Base-by-base conservation (phyloP, 2,329 filamentous ascomycete genomes). In the Colletotrichum shisoi region DNA sequence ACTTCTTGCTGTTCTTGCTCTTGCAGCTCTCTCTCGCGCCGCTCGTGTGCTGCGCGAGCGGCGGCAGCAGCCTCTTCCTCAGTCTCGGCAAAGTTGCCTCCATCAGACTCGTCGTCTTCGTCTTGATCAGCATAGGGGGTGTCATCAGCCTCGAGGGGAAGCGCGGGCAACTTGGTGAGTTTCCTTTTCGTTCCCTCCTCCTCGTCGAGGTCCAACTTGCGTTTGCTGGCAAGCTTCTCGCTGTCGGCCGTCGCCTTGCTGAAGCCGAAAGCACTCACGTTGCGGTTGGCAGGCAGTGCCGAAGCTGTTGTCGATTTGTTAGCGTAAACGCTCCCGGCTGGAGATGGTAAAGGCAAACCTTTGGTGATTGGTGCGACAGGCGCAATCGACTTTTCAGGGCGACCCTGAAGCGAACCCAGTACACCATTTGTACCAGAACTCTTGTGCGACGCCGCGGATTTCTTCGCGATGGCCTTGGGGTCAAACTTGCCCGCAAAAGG, bases 51-150 rank as follows among this genome's bases (percentile, higher is more conserved):
- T 27, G 91, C 91, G 69, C 93, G 87, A 61, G 93, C 92, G 11
- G 93, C 94, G 24, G 93, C 93, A 1, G 92, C 91, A 63, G 91
- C 89, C 76, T 95, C 93, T 76, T 97, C 94, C 76, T 97, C 94
- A 31, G 89, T 94, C 19, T 87, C 91, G 56, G 89, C 91, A 74
- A 94, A 92, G 74, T 89, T 90, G 70, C 90, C 91, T 59, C 87
- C 88, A 72, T 93, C 91, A 58, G 89, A 90, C 58, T 91, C 91
- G 61, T 89, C 88, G 61, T 90, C 89, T 54, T 87, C 88, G 63
- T 88, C 87, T 76, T 88, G 85, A 74, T 86, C 85, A 73, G 82
- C 85, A 76, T 88, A 85, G 71, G 85, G 83, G 67, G 84, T 84
- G 76, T 85, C 82, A 70, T 89, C 86, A 69, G 83, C 85, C 74